Percentiles rank a stretch among this genome's conserved stretches.
Evolutionary conservation across 129 eudicot genomes (phyloP).

Genomic region (Logfia minima): DNA sequence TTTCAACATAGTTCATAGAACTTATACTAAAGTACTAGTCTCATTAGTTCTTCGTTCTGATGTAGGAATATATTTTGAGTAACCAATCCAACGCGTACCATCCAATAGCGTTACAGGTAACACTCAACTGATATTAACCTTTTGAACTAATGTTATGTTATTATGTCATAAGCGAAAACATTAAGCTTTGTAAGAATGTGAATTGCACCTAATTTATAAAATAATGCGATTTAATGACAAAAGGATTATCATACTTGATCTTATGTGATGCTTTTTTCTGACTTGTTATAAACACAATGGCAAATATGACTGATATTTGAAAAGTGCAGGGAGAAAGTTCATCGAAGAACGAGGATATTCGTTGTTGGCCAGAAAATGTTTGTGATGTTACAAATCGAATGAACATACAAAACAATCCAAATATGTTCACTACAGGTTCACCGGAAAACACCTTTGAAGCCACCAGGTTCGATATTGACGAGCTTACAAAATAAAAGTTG

Average conservation of each 20-base stretch:
- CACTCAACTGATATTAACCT: background rate
- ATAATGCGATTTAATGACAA: background rate
- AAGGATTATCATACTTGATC: background rate
- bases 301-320: slow-evolving; percentile 35
- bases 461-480: slow-evolving; percentile 35
- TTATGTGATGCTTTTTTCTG: background rate
- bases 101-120: slow-evolving; percentile 64
- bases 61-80: slow-evolving; percentile 55
- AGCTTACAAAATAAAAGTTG: too few species aligned
- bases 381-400: slow-evolving; percentile 34
- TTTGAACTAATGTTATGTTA: background rate
- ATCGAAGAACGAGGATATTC: slow-evolving; percentile 42
- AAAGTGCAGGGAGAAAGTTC: slow-evolving; percentile 46
- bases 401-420: slow-evolving; percentile 37
- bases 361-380: slow-evolving; percentile 39
- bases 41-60: background rate
- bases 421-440: slow-evolving; percentile 37
- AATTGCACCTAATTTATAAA: background rate
- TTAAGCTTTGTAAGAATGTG: background rate
- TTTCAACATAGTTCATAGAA: background rate
- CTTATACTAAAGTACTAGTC: background rate
- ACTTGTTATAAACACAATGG: background rate
- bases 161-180: background rate
- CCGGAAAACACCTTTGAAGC: slow-evolving; percentile 41
- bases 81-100: slow-evolving; percentile 53